These are phyloP conservation scores for Adiantum capillusveneris DNA, from an alignment of 75 land plant genomes.

Conservation along the genomic window DNA sequence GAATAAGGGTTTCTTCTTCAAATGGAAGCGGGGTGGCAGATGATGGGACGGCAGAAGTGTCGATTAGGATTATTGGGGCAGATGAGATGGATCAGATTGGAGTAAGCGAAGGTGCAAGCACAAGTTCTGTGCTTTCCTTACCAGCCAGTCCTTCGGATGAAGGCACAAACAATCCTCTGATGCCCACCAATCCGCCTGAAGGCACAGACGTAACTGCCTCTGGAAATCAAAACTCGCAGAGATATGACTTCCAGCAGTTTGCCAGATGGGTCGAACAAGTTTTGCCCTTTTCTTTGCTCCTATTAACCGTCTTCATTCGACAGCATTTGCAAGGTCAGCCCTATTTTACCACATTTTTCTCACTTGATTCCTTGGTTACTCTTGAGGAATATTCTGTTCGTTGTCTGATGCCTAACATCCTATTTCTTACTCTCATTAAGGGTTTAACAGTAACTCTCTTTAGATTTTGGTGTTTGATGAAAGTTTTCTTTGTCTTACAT, in stretches of 20 bases:
- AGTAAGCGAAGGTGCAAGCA: slow-evolving; percentile 6
- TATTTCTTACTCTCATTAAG: too few relatives aligned
- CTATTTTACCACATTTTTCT: too few relatives aligned
- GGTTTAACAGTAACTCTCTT: too few relatives aligned
- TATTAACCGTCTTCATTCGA: slow-evolving; percentile 77
- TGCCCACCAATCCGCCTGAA: not conserved
- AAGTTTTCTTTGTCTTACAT: too few relatives aligned
- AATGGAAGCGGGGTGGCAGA: slow-evolving; percentile 14
- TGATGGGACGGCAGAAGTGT: slow-evolving; percentile 46
- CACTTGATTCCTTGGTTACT: too few relatives aligned
- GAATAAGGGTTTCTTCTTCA: not conserved
- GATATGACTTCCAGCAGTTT: slow-evolving; percentile 87
- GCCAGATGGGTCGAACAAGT: slow-evolving; percentile 88
- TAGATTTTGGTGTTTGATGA: too few relatives aligned
- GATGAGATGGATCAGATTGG: slow-evolving; percentile 45
- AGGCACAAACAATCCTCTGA: too few relatives aligned
- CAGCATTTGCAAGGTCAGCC: slow-evolving; percentile 77
- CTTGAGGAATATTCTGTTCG: too few relatives aligned
- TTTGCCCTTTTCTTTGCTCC: slow-evolving; percentile 72
- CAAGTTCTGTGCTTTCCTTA: slow-evolving; percentile 12
- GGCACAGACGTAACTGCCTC: not conserved
- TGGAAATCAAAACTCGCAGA: slow-evolving; percentile 23
- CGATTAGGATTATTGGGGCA: slow-evolving; percentile 69
- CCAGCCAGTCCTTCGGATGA: not conserved
- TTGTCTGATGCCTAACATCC: too few relatives aligned